These are phyloP conservation scores for Pogostemon cablin DNA, from an alignment of 257 asterid species.

Conservation along the genomic window DNA sequence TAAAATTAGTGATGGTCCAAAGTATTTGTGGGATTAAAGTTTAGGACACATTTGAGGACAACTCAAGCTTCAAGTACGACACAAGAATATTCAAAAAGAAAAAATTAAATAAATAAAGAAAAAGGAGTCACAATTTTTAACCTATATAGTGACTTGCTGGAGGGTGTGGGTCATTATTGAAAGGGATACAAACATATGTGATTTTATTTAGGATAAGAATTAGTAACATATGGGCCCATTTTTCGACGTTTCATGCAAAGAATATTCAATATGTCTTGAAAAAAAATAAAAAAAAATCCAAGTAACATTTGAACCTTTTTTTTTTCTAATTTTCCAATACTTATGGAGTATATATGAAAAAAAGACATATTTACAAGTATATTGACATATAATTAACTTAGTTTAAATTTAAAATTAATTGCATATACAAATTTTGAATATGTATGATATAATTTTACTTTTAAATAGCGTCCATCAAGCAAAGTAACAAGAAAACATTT, in stretches of 20 bases:
- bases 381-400: too few relatives aligned
- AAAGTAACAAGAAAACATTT: too few relatives aligned
- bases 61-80: conserved; percentile 57
- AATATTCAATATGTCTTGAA: conserved; percentile 52
- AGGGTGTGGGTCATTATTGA: conserved; percentile 40
- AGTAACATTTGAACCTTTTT: neutral
- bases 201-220: conserved; percentile 44
- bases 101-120: conserved; percentile 34
- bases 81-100: conserved; percentile 60
- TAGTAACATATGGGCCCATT: conserved; percentile 40
- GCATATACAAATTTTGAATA: too few relatives aligned
- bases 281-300: conserved; percentile 19
- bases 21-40: conserved; percentile 35
- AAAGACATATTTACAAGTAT: too few relatives aligned
- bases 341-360: neutral
- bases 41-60: conserved; percentile 42
- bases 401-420: too few relatives aligned
- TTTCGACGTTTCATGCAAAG: conserved; percentile 37
- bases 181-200: conserved; percentile 42
- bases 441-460: too few relatives aligned
- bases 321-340: conserved; percentile 27
- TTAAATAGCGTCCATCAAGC: too few relatives aligned
- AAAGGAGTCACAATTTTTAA: conserved; percentile 53
- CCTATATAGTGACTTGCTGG: conserved; percentile 35
- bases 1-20: conserved; percentile 28